A percentile compares a stretch with the other conserved stretches of the same genome.
Conservation (phyloP, 2,329 filamentous ascomycete genomes). For the Neonectria neomacrospora region DNA sequence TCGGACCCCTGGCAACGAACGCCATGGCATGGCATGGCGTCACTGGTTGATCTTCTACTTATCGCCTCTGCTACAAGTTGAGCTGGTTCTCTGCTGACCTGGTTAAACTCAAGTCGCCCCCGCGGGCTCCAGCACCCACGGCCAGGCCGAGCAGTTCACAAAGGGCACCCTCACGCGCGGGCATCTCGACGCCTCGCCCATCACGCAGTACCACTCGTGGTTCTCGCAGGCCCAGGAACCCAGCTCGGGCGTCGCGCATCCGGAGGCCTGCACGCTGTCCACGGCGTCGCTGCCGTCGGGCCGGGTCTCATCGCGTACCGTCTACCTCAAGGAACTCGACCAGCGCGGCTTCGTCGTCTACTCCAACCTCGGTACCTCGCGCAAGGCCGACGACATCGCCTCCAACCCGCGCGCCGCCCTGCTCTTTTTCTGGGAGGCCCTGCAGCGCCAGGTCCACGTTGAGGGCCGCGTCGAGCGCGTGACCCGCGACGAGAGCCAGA, state of each 20-base stretch:
- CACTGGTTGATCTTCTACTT: not conserved
- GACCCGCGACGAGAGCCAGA: constrained; percentile 75
- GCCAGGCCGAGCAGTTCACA: constrained; percentile 81
- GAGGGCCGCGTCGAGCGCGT: constrained; percentile 81
- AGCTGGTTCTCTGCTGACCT: not conserved
- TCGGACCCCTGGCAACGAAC: constrained; percentile 1
- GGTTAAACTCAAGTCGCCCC: constrained; percentile 67
- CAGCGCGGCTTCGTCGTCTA: constrained; percentile 87
- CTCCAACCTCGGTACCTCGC: constrained; percentile 86
- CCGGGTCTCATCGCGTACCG: constrained; percentile 83
- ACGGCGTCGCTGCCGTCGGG: constrained; percentile 87
- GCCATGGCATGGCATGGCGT: not conserved
- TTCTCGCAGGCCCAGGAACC: constrained; percentile 76
- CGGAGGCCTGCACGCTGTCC: constrained; percentile 88
- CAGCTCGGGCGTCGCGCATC: constrained; percentile 70
- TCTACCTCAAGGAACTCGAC: constrained; percentile 97
- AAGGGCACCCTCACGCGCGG: constrained; percentile 67
- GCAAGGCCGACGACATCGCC: constrained; percentile 74
- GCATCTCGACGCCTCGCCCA: constrained; percentile 74
- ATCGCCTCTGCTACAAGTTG: not conserved
- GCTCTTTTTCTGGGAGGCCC: constrained; percentile 88
- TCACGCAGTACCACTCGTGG: constrained; percentile 90
- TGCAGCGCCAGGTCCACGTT: constrained; percentile 91
- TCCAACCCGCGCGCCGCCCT: constrained; percentile 82
- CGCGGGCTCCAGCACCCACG: constrained; percentile 64